Conservation (phyloP, 257 asterid genomes). For the Solanum habrochaites region DNA sequence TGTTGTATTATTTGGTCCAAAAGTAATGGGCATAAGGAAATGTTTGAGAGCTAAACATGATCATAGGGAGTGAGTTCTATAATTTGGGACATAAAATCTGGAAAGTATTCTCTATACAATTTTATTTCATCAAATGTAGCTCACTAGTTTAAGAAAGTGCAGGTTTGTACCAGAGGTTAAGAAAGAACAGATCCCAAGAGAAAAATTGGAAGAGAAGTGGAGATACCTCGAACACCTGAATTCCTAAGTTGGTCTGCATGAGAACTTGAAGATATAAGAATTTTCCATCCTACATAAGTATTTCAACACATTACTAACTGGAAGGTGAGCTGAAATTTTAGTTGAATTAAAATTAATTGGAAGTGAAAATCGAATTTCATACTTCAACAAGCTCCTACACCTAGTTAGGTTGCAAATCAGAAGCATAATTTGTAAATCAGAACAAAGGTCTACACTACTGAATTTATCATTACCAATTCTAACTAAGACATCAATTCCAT, state of each 20-base stretch:
- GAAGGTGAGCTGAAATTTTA: neutral
- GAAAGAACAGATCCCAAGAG: neutral
- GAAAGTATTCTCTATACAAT: neutral
- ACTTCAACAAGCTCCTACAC: constrained; percentile 60
- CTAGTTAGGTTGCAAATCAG: constrained; percentile 3
- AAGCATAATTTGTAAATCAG: neutral
- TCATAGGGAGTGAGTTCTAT: neutral
- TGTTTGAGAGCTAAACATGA: neutral
- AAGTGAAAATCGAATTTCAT: constrained; percentile 7
- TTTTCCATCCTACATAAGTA: constrained; percentile 48
- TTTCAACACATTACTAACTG: neutral
- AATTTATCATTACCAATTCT: constrained; percentile 61
- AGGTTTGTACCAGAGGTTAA: neutral
- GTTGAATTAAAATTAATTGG: neutral
- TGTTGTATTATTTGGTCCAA: neutral
- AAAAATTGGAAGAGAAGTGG: neutral
- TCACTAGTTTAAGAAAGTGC: neutral
- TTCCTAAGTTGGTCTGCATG: constrained; percentile 51
- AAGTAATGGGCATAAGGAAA: neutral
- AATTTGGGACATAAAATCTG: neutral
- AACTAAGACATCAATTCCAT: constrained; percentile 77
- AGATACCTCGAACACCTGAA: constrained; percentile 66
- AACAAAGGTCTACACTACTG: neutral
- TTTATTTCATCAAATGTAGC: neutral
- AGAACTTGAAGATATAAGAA: constrained; percentile 64